Evolutionary conservation across 2,329 filamentous ascomycete genomes (phyloP), one percentile per base, ranked within the genome.

Genomic region (Hypoxylon sp.): DNA sequence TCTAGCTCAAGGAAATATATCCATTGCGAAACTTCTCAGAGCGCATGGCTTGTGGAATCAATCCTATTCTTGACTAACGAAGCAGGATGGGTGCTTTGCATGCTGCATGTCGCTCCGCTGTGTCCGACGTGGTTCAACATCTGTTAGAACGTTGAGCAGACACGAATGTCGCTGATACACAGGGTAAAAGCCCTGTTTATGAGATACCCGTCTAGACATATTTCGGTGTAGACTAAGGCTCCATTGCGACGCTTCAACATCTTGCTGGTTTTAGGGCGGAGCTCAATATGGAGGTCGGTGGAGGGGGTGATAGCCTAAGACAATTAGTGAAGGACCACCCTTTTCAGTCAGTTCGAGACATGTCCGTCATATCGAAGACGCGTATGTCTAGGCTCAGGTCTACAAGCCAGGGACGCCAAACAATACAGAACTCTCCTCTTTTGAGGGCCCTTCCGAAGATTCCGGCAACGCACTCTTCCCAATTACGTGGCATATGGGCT

Each of bases 51-150:
- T 11, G n/a, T 5, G 13, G 10, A 14, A 13, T 46, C n/a, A 56
- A 56, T 17, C 53, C 53, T 3, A 46, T 56, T 17, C 37, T 56
- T 24, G 24, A 46, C 26, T 24, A 44, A 33, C 22, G 26, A 42
- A 8, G n/a, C 10, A n/a, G 53, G 24, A 56, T 46, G 35, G 46
- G 37, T 22, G 53, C 37, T 24, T 56, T 65, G 31, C 55, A 55
- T 44, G 48, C 42, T 31, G 39, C 48, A 42, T 54, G 54, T 29
- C 44, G 39, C 42, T 47, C 52, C 10, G 46, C 54, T 31, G 19
- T 57, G 11, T 22, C 54, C 5, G 44, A 48, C 9, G 11, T 57
- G 3, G 54, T 57, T n/a, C 19, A 5, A 13, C 13, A 10, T 37
- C 17, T 57, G 4, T 19, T 57, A 2, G 9, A 57, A 24, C 24